Evolutionary conservation across 1,284 basidiomycete genomes (phyloP), one percentile per base, ranked within the genome.

Genomic region (Cryptococcus neoformans): DNA sequence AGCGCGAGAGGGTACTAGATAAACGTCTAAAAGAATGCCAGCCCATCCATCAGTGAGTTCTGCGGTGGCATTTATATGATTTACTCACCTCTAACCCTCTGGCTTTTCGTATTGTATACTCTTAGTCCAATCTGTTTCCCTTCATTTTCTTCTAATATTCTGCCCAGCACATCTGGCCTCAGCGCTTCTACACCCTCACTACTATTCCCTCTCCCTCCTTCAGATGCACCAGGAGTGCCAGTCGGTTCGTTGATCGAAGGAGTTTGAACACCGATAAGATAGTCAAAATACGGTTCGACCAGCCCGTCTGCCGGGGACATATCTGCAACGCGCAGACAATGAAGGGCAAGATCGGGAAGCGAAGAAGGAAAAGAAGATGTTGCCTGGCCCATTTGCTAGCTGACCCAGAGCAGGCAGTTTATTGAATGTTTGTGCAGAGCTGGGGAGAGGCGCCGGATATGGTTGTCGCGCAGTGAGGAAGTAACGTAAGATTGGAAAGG

Each of bases 211-310:
- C 21, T 17, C 92, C 96, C 87, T 10, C n/a, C 40, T 41, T 41
- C 40, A 10, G n/a, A 41, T 11, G 40, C n/a, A n/a, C 11, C n/a
- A n/a, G 10, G 10, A n/a, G 40, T 14, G 7, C 7, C 6, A 44
- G 21, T 34, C 12, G 50, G 36, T 42, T 46, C 41, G 40, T 52
- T 48, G 9, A 21, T 35, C 34, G 35, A 49, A 10, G 44, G 47
- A 87, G 86, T 91, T 86, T 54, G 41, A 57, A 93, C 89, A 14
- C 94, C 95, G 44, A 97, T 86, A 38, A 97, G 85, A 75, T 96
- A 98, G 80, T 98, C 95, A 72, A 99, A 99, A 79, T 93, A 96
- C 0, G 94, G 90, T 70, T 98, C 93, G 47, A 98, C 88, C 52
- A 85, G 85, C 5, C 90, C 90, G 8, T 89, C 89, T 0, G 90